Evolutionary conservation across 805 yeast genomes (phyloP).

Genomic region (Yarrowia sp.): DNA sequence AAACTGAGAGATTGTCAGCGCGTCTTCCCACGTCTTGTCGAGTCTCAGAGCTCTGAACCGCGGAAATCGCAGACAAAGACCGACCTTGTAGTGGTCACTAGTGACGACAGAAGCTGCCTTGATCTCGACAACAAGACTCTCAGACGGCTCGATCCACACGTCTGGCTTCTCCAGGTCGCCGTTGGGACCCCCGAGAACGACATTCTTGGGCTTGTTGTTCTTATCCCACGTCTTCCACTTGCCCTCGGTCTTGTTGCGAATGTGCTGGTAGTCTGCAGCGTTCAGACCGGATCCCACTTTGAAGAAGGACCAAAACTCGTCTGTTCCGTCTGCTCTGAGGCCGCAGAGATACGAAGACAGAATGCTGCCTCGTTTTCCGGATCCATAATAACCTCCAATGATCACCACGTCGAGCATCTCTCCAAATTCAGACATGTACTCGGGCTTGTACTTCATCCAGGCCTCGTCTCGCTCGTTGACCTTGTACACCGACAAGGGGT

Average conservation of each 20-base stretch:
- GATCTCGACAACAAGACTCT: constrained; percentile 76
- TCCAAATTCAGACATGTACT: constrained; percentile 79
- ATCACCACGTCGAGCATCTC: constrained; percentile 78
- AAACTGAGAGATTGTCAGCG: constrained; percentile 56
- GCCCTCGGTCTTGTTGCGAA: constrained; percentile 55
- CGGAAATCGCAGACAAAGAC: constrained; percentile 72
- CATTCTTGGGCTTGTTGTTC: neutral
- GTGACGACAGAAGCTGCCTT: constrained; percentile 72
- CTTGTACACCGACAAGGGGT: constrained; percentile 54
- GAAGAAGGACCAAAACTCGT: constrained; percentile 63
- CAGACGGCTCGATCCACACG: constrained; percentile 75
- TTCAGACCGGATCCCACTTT: constrained; percentile 83
- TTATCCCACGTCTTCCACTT: constrained; percentile 54
- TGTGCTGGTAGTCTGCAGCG: constrained; percentile 55
- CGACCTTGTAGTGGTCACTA: constrained; percentile 56
- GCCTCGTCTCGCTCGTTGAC: constrained; percentile 58
- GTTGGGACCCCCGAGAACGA: constrained; percentile 30
- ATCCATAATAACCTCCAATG: constrained; percentile 73
- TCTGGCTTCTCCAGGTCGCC: constrained; percentile 49
- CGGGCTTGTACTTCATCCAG: constrained; percentile 94
- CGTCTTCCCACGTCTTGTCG: constrained; percentile 62
- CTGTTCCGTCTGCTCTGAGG: constrained; percentile 46
- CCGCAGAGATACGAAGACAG: constrained; percentile 70
- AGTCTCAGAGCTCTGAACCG: constrained; percentile 64
- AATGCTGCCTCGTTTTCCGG: constrained; percentile 47